phyloP scores from a whole-genome alignment of 116 monocot genomes.

The Posidonia oceanica region DNA sequence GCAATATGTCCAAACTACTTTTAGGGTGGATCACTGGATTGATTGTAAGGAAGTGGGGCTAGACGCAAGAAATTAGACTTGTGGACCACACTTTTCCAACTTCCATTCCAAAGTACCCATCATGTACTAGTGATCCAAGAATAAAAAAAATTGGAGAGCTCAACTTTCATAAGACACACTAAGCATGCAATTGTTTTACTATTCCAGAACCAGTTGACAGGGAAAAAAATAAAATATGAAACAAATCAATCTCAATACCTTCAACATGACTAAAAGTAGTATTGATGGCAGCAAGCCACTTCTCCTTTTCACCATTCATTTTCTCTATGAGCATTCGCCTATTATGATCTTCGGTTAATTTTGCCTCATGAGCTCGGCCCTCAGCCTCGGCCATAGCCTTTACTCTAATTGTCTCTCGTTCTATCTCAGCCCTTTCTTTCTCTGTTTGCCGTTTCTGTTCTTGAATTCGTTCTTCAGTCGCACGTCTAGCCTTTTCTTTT shows the following conservation, averaged over 20 bases:
- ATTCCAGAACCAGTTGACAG: background rate
- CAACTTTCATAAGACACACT: too few relatives aligned
- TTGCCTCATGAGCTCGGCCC: conserved; percentile 35
- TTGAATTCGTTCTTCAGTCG: conserved; percentile 51
- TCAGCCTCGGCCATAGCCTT: conserved; percentile 48
- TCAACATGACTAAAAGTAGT: conserved; percentile 90
- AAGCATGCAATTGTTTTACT: too few relatives aligned
- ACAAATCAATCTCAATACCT: conserved; percentile 26
- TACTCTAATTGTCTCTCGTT: conserved; percentile 37
- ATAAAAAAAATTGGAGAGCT: too few relatives aligned
- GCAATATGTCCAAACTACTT: too few relatives aligned
- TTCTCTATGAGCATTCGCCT: conserved; percentile 71
- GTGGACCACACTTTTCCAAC: too few relatives aligned
- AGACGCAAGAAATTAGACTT: too few relatives aligned
- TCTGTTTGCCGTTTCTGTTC: conserved; percentile 44
- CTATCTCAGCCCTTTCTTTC: conserved; percentile 38
- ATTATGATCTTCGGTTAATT: conserved; percentile 38
- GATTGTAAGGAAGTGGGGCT: too few relatives aligned
- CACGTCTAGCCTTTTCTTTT: conserved; percentile 40
- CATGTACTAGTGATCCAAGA: too few relatives aligned
- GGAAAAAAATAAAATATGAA: background rate
- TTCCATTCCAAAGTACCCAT: too few relatives aligned
- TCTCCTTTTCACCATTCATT: conserved; percentile 76
- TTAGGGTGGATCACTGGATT: too few relatives aligned
- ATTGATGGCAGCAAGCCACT: conserved; percentile 93